Percentiles rank a stretch among this genome's conserved stretches.
Conservation (phyloP, 306 rosid species). For the Fagus sylvatica region DNA sequence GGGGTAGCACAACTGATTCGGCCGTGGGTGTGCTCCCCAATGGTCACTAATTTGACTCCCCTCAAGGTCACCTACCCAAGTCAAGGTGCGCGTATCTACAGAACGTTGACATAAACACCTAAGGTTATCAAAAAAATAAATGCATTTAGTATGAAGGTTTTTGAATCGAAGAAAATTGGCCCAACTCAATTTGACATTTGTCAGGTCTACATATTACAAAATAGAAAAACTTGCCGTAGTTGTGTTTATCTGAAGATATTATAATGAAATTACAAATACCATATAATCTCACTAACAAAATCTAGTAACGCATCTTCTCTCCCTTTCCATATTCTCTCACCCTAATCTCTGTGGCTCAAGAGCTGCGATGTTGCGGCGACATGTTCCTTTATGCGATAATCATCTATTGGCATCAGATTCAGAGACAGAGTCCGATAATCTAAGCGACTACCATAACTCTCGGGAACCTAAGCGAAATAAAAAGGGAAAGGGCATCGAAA, state of each 20-base stretch:
- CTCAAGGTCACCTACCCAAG: too few species aligned
- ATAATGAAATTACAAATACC: neutral
- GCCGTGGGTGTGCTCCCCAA: too few species aligned
- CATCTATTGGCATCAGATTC: constrained; percentile 25
- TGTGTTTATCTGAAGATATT: neutral
- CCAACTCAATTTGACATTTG: too few species aligned
- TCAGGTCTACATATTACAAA: too few species aligned
- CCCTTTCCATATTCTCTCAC: neutral
- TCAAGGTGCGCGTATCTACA: too few species aligned
- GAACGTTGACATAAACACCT: too few species aligned
- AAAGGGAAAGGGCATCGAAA: neutral
- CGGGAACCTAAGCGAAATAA: neutral
- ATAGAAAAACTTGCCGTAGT: too few species aligned
- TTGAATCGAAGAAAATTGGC: too few species aligned
- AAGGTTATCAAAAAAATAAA: too few species aligned
- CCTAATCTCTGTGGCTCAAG: neutral
- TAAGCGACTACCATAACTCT: neutral
- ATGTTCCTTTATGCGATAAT: neutral
- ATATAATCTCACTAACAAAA: neutral
- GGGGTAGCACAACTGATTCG: too few species aligned
- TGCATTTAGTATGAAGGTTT: too few species aligned
- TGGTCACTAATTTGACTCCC: too few species aligned
- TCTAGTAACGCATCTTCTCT: neutral
- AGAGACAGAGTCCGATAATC: constrained; percentile 25
- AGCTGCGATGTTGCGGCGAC: constrained; percentile 12